Conservation (phyloP, 2,329 filamentous ascomycete genomes). For the Fusarium citri region DNA sequence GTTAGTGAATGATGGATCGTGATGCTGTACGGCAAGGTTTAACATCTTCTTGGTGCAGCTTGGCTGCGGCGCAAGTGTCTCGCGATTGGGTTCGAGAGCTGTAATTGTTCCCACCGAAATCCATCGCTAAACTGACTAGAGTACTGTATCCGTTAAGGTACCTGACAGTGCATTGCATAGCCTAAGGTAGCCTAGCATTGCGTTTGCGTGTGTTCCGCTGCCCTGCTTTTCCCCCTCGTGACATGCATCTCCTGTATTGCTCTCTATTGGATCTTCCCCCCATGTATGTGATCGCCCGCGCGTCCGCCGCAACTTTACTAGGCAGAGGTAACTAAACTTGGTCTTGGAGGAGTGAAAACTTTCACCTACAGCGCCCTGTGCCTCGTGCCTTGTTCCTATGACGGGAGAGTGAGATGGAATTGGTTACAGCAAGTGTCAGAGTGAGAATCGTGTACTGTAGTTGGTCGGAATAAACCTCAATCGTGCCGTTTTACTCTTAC, state of each 20-base stretch:
- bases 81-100: conserved; percentile 8
- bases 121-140: not conserved
- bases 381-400: conserved; percentile 36
- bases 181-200: not conserved
- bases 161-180: not conserved
- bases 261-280: conserved; percentile 27
- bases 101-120: conserved; percentile 17
- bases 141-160: not conserved
- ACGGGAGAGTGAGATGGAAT: conserved; percentile 17
- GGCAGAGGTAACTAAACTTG: conserved; percentile 21
- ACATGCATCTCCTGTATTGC: conserved; percentile 30
- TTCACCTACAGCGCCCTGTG: conserved; percentile 25
- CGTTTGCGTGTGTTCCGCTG: conserved; percentile 18
- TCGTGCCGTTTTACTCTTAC: conserved; percentile 29
- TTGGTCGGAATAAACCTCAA: conserved; percentile 39
- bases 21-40: conserved; percentile 12
- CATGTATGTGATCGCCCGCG: conserved; percentile 39
- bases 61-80: conserved; percentile 25
- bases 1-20: not conserved
- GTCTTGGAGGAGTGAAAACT: conserved; percentile 1
- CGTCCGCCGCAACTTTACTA: conserved; percentile 38
- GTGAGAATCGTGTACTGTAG: not conserved
- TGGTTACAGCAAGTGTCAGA: conserved; percentile 16
- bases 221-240: conserved; percentile 32
- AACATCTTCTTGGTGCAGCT: conserved; percentile 13